Evolutionary conservation across 306 rosid species (phyloP), one percentile per base, ranked within the genome.

Genomic region (Clitoria ternatea): DNA sequence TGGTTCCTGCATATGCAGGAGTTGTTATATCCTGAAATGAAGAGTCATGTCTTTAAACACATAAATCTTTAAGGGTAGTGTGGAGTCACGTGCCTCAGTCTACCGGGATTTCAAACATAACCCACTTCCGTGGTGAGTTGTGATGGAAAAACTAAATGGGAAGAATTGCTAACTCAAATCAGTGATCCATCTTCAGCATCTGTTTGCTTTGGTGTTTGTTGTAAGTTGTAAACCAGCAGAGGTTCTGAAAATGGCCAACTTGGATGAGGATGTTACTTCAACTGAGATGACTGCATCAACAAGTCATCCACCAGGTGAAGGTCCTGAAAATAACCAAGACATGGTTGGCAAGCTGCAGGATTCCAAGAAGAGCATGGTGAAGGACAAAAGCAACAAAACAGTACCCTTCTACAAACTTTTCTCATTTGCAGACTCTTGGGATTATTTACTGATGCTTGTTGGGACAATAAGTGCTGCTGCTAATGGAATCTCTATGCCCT

Each of bases 341-440:
- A 70, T 52, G 47, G 40, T 5, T 20, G n/a, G n/a, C n/a, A 74
- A 55, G 33, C 22, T 39, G 18, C 60, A 81, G 47, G 81, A 80
- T 22, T 42, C 65, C 43, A 71, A 69, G 68, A 75, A 69, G 47
- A 84, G 29, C 45, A 81, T 62, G 75, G 65, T 22, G 56, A 81
- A 62, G 52, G 70, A 75, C 15, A 74, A 82, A 60, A 39, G 48
- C 55, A 64, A 35, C 6, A 86, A 79, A 9, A 70, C 88, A 65
- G 88, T 87, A 45, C 90, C 98, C 19, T 81, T 74, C 49, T 77
- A 77, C 83, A 87, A 76, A 83, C 98, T 89, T 52, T 92, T 89
- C 86, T 82, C 90, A 24, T 89, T 89, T 63, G 96, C 96, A 13
- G 94, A 92, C 66, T 78, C 87, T 29, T 20, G 77, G 69, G 98